phyloP scores from a whole-genome alignment of 2,329 filamentous ascomycete genomes.

The Fusarium lyarnte region DNA sequence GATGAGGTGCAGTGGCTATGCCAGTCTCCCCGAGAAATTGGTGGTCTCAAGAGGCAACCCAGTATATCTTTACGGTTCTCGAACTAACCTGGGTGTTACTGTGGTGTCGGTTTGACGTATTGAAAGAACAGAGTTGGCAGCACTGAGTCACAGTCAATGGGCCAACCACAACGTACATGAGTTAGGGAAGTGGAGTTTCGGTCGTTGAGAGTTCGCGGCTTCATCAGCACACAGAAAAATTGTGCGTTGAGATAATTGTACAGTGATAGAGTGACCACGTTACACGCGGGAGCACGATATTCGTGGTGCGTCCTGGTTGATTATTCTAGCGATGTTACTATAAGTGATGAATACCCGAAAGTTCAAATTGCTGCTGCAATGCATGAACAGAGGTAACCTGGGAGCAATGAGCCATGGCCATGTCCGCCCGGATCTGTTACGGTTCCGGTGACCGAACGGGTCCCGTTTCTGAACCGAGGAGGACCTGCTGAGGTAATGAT shows the following conservation, averaged over 20 bases:
- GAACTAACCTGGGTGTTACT: neutral
- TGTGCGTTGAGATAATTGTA: neutral
- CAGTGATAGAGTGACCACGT: neutral
- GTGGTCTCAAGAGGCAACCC: neutral
- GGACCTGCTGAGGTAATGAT: conserved; percentile 35
- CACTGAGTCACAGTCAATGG: conserved; percentile 7
- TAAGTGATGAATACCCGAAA: neutral
- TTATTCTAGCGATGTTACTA: neutral
- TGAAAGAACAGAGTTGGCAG: neutral
- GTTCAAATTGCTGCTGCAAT: neutral
- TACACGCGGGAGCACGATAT: neutral
- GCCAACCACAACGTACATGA: neutral
- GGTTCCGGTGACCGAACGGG: conserved; percentile 14
- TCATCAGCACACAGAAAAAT: neutral
- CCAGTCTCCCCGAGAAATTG: no score
- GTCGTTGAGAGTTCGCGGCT: neutral
- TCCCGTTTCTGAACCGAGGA: neutral
- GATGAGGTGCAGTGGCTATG: neutral
- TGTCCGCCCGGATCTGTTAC: conserved; percentile 26
- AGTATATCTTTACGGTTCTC: no score
- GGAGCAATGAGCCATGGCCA: conserved; percentile 2
- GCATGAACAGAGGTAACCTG: conserved; percentile 15
- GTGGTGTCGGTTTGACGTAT: neutral
- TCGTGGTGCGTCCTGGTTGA: neutral
- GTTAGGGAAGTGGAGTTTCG: neutral